These are phyloP conservation scores for Grammothele lineata DNA, from an alignment of 768 basidiomycete genomes.

Conservation along the genomic window DNA sequence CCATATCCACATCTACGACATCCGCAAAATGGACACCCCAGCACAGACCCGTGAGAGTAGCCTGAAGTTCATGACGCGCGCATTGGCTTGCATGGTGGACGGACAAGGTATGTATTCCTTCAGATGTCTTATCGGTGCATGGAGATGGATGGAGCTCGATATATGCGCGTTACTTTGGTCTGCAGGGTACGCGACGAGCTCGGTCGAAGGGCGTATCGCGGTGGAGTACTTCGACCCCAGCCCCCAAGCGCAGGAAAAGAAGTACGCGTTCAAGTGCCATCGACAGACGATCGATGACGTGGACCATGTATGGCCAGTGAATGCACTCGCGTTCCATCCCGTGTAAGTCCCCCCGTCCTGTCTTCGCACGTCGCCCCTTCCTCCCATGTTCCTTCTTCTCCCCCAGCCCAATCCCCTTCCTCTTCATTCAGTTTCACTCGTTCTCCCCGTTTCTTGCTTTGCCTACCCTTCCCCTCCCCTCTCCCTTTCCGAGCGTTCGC, in stretches of 20 bases:
- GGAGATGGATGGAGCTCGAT: too few relatives aligned
- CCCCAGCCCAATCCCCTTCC: too few relatives aligned
- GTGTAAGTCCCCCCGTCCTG: constrained; percentile 39
- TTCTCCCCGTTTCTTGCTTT: too few relatives aligned
- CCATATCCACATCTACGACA: constrained; percentile 85
- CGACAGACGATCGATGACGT: constrained; percentile 84
- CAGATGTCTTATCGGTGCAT: neutral
- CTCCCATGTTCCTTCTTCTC: too few relatives aligned
- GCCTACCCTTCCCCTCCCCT: neutral
- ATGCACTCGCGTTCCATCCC: constrained; percentile 92
- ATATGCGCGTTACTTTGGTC: neutral
- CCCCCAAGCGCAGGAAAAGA: constrained; percentile 70
- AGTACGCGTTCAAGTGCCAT: constrained; percentile 98
- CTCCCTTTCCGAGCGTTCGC: neutral
- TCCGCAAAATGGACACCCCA: constrained; percentile 71
- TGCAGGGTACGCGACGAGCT: constrained; percentile 82
- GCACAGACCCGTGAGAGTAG: constrained; percentile 86
- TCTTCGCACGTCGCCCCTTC: neutral
- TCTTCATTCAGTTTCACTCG: too few relatives aligned
- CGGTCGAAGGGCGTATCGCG: constrained; percentile 93
- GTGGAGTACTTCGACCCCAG: constrained; percentile 95
- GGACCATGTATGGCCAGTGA: constrained; percentile 97
- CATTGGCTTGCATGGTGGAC: constrained; percentile 87
- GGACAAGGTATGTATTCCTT: constrained; percentile 63
- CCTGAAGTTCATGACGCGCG: constrained; percentile 91